Conservation (phyloP, 1,139 yeast species). For the Pichia terricola region DNA sequence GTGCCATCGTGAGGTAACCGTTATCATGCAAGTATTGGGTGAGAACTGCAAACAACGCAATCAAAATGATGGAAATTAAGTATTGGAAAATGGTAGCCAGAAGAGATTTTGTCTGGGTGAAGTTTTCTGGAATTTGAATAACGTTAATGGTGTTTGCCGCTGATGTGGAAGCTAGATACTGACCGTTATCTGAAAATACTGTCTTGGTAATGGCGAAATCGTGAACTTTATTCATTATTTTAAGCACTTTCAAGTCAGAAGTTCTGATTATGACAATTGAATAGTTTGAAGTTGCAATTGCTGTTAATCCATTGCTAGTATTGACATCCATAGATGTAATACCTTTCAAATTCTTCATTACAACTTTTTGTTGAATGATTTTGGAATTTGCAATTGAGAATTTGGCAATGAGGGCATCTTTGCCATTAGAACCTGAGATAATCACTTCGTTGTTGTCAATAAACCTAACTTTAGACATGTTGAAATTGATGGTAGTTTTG, state of each 20-base stretch:
- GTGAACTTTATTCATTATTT: constrained; percentile 54
- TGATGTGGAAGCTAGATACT: constrained; percentile 63
- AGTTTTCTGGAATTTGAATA: constrained; percentile 47
- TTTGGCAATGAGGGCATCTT: constrained; percentile 34
- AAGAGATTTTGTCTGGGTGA: constrained; percentile 37
- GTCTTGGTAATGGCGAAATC: constrained; percentile 73
- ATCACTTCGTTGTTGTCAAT: constrained; percentile 43
- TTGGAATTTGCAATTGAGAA: constrained; percentile 36
- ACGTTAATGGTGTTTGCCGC: constrained; percentile 72
- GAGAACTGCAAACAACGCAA: constrained; percentile 31
- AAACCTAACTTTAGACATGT: constrained; percentile 53
- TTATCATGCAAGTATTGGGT: constrained; percentile 32
- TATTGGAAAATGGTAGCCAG: constrained; percentile 38
- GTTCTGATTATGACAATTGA: constrained; percentile 50
- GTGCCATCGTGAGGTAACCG: constrained; percentile 25
- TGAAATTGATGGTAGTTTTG: constrained; percentile 25
- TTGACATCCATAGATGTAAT: constrained; percentile 59
- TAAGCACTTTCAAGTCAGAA: constrained; percentile 40
- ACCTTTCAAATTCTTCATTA: constrained; percentile 50
- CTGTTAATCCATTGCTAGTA: constrained; percentile 39
- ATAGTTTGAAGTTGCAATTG: constrained; percentile 68
- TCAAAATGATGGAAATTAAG: constrained; percentile 35
- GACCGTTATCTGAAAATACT: constrained; percentile 61
- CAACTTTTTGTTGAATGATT: constrained; percentile 32
- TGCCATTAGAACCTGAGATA: constrained; percentile 45